Evolutionary conservation across 306 rosid genomes (phyloP).

Genomic region (Glycine latifolia): DNA sequence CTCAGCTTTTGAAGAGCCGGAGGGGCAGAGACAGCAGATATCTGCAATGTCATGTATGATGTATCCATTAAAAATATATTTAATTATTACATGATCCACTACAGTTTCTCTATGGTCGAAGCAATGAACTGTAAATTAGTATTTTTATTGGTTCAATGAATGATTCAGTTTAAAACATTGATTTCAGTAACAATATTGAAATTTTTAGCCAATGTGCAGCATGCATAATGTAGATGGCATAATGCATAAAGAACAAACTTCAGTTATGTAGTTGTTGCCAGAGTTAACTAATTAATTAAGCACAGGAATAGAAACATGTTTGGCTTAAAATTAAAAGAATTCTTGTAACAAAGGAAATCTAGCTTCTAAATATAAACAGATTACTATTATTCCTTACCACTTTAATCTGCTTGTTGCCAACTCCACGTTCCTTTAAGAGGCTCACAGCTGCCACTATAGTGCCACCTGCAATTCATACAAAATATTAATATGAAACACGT

Average conservation of each 20-base stretch:
- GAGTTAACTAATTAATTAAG: constrained; percentile 9
- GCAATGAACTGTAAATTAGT: background rate
- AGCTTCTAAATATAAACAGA: constrained; percentile 27
- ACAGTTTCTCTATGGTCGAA: background rate
- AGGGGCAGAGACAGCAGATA: constrained; percentile 92
- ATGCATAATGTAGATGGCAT: background rate
- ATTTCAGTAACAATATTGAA: constrained; percentile 2
- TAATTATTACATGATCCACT: background rate
- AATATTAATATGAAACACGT: constrained; percentile 16
- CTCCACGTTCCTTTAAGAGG: constrained; percentile 81
- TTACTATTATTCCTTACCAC: constrained; percentile 63
- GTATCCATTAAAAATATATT: background rate
- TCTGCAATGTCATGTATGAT: constrained; percentile 54
- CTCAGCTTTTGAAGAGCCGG: constrained; percentile 96
- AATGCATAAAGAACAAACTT: background rate
- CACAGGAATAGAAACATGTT: constrained; percentile 1
- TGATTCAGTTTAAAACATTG: background rate
- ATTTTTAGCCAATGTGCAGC: background rate
- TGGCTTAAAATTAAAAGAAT: background rate
- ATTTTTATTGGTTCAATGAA: background rate
- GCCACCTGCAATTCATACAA: constrained; percentile 69
- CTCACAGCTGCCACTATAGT: constrained; percentile 80
- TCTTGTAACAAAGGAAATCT: background rate
- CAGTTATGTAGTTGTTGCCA: background rate
- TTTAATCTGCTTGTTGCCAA: constrained; percentile 77